Conservation (phyloP, 345 rosid genomes). For the Cardamine chenopodiifolia region DNA sequence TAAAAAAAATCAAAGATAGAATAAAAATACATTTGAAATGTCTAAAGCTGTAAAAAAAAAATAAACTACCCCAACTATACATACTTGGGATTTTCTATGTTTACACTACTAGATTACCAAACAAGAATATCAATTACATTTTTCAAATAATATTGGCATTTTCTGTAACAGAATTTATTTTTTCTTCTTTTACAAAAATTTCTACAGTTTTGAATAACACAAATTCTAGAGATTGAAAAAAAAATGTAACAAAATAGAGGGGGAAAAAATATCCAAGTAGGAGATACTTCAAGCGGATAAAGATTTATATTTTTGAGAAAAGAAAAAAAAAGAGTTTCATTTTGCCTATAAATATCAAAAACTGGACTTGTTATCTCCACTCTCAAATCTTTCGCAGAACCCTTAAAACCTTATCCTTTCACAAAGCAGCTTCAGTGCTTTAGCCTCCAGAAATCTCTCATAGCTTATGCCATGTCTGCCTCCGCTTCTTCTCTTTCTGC, state of each 20-base stretch:
- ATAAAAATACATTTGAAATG: not conserved
- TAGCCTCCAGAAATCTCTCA: constrained; percentile 14
- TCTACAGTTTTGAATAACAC: too few species aligned
- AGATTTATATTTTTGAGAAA: not conserved
- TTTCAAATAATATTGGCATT: not conserved
- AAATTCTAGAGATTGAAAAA: not conserved
- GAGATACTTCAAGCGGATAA: constrained; percentile 32
- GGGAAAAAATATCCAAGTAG: constrained; percentile 10
- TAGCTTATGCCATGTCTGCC: constrained; percentile 60
- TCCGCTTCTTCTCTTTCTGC: constrained; percentile 64
- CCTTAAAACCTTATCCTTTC: constrained; percentile 42
- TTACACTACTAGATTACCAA: not conserved
- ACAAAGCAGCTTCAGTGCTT: constrained; percentile 19
- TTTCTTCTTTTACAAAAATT: too few species aligned
- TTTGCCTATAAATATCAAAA: constrained; percentile 37
- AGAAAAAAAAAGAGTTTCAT: not conserved
- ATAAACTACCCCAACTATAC: too few species aligned
- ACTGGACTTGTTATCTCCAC: constrained; percentile 13
- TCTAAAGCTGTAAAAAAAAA: not conserved
- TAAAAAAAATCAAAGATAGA: too few species aligned
- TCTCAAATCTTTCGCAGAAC: constrained; percentile 27
- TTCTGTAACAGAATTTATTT: not conserved
- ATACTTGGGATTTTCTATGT: too few species aligned
- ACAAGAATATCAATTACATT: not conserved
- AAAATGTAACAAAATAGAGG: not conserved